Evolutionary conservation across 2,329 filamentous ascomycete species (phyloP).

Genomic region (Didymella exigua): DNA sequence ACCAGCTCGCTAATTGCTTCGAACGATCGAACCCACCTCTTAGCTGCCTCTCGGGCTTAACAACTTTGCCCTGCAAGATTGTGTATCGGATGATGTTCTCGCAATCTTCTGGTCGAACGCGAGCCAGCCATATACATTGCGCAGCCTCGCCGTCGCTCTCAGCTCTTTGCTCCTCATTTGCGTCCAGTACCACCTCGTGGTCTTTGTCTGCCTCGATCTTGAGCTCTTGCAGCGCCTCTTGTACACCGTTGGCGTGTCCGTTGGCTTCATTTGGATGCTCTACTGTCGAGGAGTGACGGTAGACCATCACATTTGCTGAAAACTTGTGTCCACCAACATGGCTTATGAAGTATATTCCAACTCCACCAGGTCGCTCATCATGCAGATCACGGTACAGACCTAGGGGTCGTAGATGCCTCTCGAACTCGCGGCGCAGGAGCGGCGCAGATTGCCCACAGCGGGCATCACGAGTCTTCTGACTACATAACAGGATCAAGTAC

Average conservation of each 20-base stretch:
- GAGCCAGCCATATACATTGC: constrained; percentile 91
- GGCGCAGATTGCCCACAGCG: constrained; percentile 94
- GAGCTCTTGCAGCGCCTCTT: constrained; percentile 45
- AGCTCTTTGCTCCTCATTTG: constrained; percentile 47
- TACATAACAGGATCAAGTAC: constrained; percentile 90
- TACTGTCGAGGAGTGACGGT: constrained; percentile 62
- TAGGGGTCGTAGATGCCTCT: constrained; percentile 82
- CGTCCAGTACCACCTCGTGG: constrained; percentile 39
- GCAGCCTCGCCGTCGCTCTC: constrained; percentile 59
- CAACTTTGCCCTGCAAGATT: constrained; percentile 87
- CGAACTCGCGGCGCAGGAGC: constrained; percentile 83
- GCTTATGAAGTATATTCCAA: constrained; percentile 94
- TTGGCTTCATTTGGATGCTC: constrained; percentile 25
- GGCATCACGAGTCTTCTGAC: constrained; percentile 90
- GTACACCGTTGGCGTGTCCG: constrained; percentile 30
- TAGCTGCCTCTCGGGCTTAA: constrained; percentile 85
- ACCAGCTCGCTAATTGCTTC: constrained; percentile 88
- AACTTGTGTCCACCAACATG: constrained; percentile 98
- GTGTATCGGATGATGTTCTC: constrained; percentile 92
- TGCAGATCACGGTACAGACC: constrained; percentile 86
- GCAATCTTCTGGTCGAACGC: constrained; percentile 85
- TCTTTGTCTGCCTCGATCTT: constrained; percentile 50
- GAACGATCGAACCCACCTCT: constrained; percentile 87
- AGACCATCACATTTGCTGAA: constrained; percentile 91
- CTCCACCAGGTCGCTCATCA: constrained; percentile 87